Evolutionary conservation across 257 asterid genomes (phyloP), one percentile per base, ranked within the genome.

Genomic region (Lycium barbarum): DNA sequence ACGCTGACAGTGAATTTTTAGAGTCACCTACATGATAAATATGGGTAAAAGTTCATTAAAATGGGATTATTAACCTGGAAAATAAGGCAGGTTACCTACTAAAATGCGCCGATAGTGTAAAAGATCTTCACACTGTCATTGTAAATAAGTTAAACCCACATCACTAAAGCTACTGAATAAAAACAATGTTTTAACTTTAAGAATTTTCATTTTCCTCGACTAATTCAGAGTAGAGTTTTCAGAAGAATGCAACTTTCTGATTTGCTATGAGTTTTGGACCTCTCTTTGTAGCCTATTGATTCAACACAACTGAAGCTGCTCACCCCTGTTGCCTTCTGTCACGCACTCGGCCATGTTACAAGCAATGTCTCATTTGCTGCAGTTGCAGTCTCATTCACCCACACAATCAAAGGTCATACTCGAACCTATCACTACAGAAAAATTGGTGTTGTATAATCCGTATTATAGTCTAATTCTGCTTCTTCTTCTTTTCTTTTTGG

Each of bases 331-430:
- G 97, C 98, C 51, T 90, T 86, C 18, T 95, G 98, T 88, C 98
- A 95, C 68, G 98, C 94, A 47, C 80, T 95, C 13, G 98, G 98
- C 92, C 98, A 95, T 85, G 89, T 93, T 33, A 92, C 95, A 36
- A 93, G 98, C 87, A 95, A 95, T 40, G 93, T 95, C 79, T 95
- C 98, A 2, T 95, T 95, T 89, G 97, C 98, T 86, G 91, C 98
- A 0, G 98, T 95, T 86, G 98, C 98, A 22, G 98, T 95, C 86
- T 95, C 98, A 10, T 95, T 95, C 91, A 93, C 98, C 82, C 99
- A 95, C 93, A 95, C 99, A 82, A 4, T 95, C 83, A 95, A 95
- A 93, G 99, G 99, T 94, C 70, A 71, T 61, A 22, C 40, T 61
- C 51, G 54, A 15, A 15, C 20, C 6, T 70, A 35, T 45, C 3